Conservation (phyloP, 371 early-diverging fungal species). For the Actinomortierella wolfii region DNA sequence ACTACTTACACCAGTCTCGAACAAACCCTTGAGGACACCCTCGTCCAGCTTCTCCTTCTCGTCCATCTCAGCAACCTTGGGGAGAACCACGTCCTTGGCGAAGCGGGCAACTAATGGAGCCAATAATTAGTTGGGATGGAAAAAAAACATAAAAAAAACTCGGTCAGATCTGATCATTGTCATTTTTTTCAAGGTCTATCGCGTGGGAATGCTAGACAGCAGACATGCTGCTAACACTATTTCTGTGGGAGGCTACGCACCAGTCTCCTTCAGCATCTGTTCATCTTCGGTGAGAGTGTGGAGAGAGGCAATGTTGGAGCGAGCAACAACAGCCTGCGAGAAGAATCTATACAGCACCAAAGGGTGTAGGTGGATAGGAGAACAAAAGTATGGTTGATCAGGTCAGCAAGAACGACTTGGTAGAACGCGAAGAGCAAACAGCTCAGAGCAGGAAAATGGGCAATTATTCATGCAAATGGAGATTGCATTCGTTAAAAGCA, state of each 20-base stretch:
- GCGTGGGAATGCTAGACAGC: background rate
- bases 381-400: too few relatives aligned
- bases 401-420: too few relatives aligned
- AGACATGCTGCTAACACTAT: too few relatives aligned
- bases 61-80: conserved; percentile 93
- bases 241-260: too few relatives aligned
- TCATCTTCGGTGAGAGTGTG: conserved; percentile 85
- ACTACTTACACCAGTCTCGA: conserved; percentile 83
- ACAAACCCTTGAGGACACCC: conserved; percentile 81
- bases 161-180: background rate
- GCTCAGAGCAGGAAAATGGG: background rate
- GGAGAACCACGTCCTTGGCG: conserved; percentile 83
- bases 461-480: background rate
- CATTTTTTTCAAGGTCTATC: background rate
- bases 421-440: background rate
- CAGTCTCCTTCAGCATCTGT: conserved; percentile 73
- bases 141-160: background rate
- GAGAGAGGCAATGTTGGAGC: conserved; percentile 61
- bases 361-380: too few relatives aligned
- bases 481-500: background rate
- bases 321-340: conserved; percentile 52
- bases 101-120: conserved; percentile 77
- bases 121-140: background rate
- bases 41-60: conserved; percentile 86
- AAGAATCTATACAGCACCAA: conserved; percentile 45